Evolutionary conservation across 768 basidiomycete species (phyloP), one percentile per base, ranked within the genome.

Genomic region (Suillus subluteus): DNA sequence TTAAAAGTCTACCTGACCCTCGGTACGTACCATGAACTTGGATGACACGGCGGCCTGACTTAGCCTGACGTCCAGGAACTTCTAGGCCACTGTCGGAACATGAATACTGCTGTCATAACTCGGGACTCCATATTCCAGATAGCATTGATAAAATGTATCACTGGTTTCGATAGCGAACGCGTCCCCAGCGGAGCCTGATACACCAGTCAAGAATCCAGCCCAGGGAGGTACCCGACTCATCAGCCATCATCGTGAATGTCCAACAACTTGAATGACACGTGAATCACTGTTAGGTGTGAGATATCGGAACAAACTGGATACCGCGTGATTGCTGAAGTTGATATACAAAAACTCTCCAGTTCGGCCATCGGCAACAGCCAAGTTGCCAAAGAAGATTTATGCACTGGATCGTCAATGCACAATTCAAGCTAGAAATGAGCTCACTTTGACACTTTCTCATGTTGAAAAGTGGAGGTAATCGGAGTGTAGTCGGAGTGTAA

Each of bases 141-240:
- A 30, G 58, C 40, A 43, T 43, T 21, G 26, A 61, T 61, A 11
- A 55, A 5, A 55, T 11, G 26, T 32, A 16, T 2, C 30, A 90
- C 93, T 16, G 95, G 96, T 83, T 96, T 96, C 73, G 92, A 94
- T 77, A 89, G 93, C 66, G 94, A 97, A 79, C 91, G 96, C 76
- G 96, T 98, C 73, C 96, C 37, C 37, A 37, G 8, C 95, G 15
- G 94, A 97, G 83, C 78, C 89, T 92, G 70, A 94, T 89, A 77
- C 69, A 86, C 83, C 58, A 40, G 15, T 26, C 15, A 23, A 56
- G 21, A 13, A 11, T 37, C 37, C 58, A 58, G n/a, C 16, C 16
- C 26, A 40, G 12, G 7, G 56, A 21, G 18, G 9, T 11, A 43
- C 41, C 4, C 26, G 26, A 21, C 21, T 56, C 26, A 41, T 61